Base-by-base conservation (phyloP, 257 asterid genomes). In the Euphrasia confusa region DNA sequence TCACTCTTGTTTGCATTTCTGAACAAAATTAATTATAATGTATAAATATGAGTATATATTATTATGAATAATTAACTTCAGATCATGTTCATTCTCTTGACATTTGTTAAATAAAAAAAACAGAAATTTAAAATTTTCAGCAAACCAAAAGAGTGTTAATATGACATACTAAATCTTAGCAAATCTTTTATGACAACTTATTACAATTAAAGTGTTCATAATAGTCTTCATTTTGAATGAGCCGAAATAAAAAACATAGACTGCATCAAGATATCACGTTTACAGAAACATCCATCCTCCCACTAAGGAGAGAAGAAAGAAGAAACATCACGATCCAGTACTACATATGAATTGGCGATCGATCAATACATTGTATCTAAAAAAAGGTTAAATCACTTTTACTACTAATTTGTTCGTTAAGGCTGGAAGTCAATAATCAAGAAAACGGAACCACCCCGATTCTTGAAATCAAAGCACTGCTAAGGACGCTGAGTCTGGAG, bases 321-420 rank as follows among this genome's bases (percentile, higher is more conserved):
- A 42, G 13, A 17, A 35, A 24, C 10, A 50, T 1, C 5, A 11
- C 32, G 11, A 8, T 14, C 44, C 18, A 58, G 37, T 13, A 11
- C 21, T 33, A 62, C 10, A 53, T 60, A 33, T 4, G 7, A 27
- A 18, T 18, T 11, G 37, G 14, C 14, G 18, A 35, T 47, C 12
- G 17, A 13, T 12, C 1, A 2, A 4, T 44, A 60, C 42, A 26
- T n/a, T 21, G 50, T 24, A 30, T 47, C 63, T 26, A 18, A 47
- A 37, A 37, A 61, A 8, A 21, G 24, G 44, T 47, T 52, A 64
- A 68, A 30, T 30, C 40, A 35, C 10, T 5, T 35, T 32, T 32
- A 32, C 15, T 52, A 56, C 53, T 37, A 45, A 58, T 54, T 2
- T 5, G 37, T 72, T 49, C 60, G 61, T 30, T 30, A 30, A 30